Base-by-base conservation (phyloP, 2,329 filamentous ascomycete genomes). In the Hymenoscyphus occultus region DNA sequence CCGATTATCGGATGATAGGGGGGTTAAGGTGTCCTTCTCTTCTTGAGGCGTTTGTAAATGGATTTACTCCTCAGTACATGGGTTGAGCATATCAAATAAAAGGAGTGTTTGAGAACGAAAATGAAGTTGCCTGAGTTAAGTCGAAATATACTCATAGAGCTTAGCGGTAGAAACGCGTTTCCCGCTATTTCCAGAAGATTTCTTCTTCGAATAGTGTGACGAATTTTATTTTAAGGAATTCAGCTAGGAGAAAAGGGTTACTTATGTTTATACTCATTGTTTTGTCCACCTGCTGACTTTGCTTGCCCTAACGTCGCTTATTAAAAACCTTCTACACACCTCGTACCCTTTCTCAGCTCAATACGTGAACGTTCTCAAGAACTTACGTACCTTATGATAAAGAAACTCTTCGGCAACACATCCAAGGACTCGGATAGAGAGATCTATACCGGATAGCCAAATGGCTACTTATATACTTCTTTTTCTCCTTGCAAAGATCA, bases 1-100 rank as follows among this genome's bases (percentile, higher is more conserved):
- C 80, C 83, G 57, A 75, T 87, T 32, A 69, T 83, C 22, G 72
- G 75, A n/a, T 74, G 80, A 7, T 83, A 81, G 81, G 69, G 70
- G 35, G 63, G 66, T 60, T 71, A 63, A 71, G 5, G 14, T 19
- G 16, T 7, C 54, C 16, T 2, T 6, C 5, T 2, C 28, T 48
- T 5, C 19, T 16, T 19, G 16, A 6, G 5, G 42, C 10, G n/a
- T 19, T 4, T n/a, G 1, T 28, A 28, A 3, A 3, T 28, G 28
- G 28, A 28, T 3, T 2, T 28, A 28, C 28, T 28, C 28, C 28
- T 71, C 32, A 51, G 65, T 39, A 28, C 63, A 67, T 54, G 68
- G 63, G 40, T 65, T 74, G 10, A 70, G 66, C 32, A 66, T 66
- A 54, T 69, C 71, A 61, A 69, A 72, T 40, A 62, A 10, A 40